These are phyloP conservation scores for Pseudogymnoascus sp. DNA, from an alignment of 2,329 filamentous ascomycete genomes.

Conservation along the genomic window DNA sequence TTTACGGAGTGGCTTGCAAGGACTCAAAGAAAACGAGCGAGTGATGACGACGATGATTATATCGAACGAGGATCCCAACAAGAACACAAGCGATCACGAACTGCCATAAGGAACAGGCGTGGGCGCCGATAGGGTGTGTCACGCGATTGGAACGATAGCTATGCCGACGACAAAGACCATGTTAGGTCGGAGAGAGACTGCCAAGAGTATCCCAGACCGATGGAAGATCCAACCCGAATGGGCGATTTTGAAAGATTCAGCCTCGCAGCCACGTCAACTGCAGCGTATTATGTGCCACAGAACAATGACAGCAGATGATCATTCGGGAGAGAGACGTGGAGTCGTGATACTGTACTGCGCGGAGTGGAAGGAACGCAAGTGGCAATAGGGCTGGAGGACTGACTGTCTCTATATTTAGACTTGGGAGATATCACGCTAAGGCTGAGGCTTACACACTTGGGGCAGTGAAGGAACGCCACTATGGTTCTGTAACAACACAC, in stretches of 20 bases:
- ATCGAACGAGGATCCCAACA: background rate
- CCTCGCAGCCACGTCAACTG: constrained; percentile 1
- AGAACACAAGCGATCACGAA: background rate
- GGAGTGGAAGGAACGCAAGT: background rate
- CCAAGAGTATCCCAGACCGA: background rate
- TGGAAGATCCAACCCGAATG: no score
- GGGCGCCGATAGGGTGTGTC: background rate
- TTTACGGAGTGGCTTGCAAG: background rate
- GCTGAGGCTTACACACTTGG: background rate
- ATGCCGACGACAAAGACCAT: background rate
- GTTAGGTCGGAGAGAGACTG: background rate
- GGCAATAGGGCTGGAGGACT: background rate
- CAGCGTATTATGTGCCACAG: background rate
- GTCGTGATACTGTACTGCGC: background rate
- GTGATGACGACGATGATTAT: background rate
- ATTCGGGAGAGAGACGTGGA: background rate
- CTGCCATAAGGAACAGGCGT: background rate
- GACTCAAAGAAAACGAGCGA: background rate
- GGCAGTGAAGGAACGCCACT: constrained; percentile 3
- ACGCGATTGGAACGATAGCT: background rate
- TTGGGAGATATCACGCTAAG: background rate
- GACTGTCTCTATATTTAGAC: constrained; percentile 9
- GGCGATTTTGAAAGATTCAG: background rate
- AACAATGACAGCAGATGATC: background rate
- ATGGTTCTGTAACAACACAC: background rate